Evolutionary conservation across 2,329 filamentous ascomycete genomes (phyloP).

Genomic region (Alternaria infectoria): DNA sequence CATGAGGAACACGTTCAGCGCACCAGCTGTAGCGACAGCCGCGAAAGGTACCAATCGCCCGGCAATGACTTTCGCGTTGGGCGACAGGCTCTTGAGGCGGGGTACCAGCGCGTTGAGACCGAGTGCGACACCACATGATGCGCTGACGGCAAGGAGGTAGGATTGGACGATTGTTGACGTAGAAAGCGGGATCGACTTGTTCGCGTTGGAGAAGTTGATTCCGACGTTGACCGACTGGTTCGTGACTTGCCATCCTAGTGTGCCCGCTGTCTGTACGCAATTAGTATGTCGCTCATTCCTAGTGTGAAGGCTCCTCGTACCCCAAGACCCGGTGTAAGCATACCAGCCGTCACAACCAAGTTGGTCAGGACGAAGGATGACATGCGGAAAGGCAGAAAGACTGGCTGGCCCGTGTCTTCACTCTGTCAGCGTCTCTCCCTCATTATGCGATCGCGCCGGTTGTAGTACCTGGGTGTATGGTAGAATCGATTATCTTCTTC

Average conservation of each 20-base stretch:
- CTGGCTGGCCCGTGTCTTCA: constrained; percentile 86
- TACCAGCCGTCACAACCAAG: constrained; percentile 90
- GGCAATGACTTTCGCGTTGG: constrained; percentile 76
- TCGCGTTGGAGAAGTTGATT: constrained; percentile 96
- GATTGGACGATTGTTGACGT: constrained; percentile 83
- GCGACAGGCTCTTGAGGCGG: constrained; percentile 76
- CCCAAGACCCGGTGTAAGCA: constrained; percentile 88
- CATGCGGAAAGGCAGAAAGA: constrained; percentile 96
- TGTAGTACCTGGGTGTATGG: constrained; percentile 82
- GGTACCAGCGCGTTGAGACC: constrained; percentile 91
- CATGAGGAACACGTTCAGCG: constrained; percentile 97
- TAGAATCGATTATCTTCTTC: constrained; percentile 97
- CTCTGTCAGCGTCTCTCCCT: constrained; percentile 15
- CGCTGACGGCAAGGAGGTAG: constrained; percentile 88
- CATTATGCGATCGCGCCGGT: constrained; percentile 22
- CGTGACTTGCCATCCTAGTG: constrained; percentile 89
- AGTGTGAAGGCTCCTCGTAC: too few relatives aligned
- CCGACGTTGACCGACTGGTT: constrained; percentile 99
- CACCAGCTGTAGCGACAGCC: constrained; percentile 88
- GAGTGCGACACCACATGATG: constrained; percentile 91
- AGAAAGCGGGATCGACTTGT: constrained; percentile 92
- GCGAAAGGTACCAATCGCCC: constrained; percentile 93
- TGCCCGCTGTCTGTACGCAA: constrained; percentile 73
- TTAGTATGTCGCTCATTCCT: not conserved
- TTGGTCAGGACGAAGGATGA: constrained; percentile 94